Base-by-base conservation (phyloP, 352 stramenopile genomes). In the Blastocystis sp. region DNA sequence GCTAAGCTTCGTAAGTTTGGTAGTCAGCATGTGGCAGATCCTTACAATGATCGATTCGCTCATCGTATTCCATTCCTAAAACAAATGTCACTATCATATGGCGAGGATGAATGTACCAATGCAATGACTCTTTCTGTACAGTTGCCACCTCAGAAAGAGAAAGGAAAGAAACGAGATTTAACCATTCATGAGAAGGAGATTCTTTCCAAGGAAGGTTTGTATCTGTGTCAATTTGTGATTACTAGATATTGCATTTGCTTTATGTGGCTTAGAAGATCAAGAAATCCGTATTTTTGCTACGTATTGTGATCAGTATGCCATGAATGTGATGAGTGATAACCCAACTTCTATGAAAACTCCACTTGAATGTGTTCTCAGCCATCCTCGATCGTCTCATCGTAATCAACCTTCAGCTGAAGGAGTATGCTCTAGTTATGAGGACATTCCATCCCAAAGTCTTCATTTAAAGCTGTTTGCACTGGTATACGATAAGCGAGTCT, bases 211-310 rank as follows among this genome's bases (percentile, higher is more conserved):
- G 71, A 83, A 43, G 71, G 71, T 83, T 37, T 6, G 69, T 9
- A n/a, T 37, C 21, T 24, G 29, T 24, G 21, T 0, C 46, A 37
- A 56, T 51, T 61, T 14, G 24, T 52, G 4, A 69, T 19, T 32
- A 5, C 9, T 65, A 83, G 71, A 83, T n/a, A 83, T 83, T 56
- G 71, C 71, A 5, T 83, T 83, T 42, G 71, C 71, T 32, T 56
- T 83, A 9, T 83, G 71, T 54, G 71, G 71, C 16, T 67, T 83
- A 56, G 71, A 83, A 54, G 71, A 83, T 42, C 71, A 83, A 37
- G 71, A 83, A 32, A 66, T 83, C 6, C 71, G 71, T 1, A 63
- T 83, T 1, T 6, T 57, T 6, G 71, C 32, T n/a, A 66, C 46
- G 1, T 51, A 83, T n/a, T 57, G 51, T n/a, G 51, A 63, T 32